Base-by-base conservation (phyloP, 345 rosid species). In the Diplotaxis tenuifolia region DNA sequence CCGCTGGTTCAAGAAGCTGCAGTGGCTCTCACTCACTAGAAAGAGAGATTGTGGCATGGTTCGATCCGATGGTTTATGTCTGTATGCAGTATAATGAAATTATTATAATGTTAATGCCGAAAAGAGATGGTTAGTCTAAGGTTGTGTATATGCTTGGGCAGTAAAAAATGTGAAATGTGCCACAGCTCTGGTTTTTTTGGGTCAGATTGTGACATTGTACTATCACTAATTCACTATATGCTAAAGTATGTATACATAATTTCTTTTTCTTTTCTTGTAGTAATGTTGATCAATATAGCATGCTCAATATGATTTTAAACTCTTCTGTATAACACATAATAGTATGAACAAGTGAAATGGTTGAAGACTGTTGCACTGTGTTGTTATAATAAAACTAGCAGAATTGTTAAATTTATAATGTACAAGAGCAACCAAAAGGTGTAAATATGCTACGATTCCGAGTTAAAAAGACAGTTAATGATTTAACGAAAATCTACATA, bases 1-100 rank as follows among this genome's bases (percentile, higher is more conserved):
- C 96, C 99, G 1, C 66, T 88, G 18, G 95, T 90, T 3, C 86
- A 88, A 45, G 97, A 88, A 80, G 92, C 91, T 28, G 91, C 92
- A 0, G 90, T 78, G 12, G 96, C 92, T 61, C 88, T 87, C 14
- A 83, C 58, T 77, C 94, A 82, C 47, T 89, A 88, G 71, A 62
- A 9, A n/a, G 29, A 47, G 67, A 11, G 36, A 38, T 5, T 23
- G 16, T 67, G 50, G 38, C 34, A 28, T 27, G 50, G 57, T 53
- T 75, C 21, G 10, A 45, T 2, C 47, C 61, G 36, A 53, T 68
- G 63, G 50, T 68, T 54, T 75, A 62, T 75, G 65, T 61, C 28
- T 52, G 56, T 42, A 40, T 29, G 57, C 58, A 8, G 15, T 14
- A 28, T 38, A 38, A 75, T 27, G 32, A 20, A 36, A 61, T 52